phyloP scores from a whole-genome alignment of 1,284 basidiomycete genomes.

The Puccinia brachypodii region DNA sequence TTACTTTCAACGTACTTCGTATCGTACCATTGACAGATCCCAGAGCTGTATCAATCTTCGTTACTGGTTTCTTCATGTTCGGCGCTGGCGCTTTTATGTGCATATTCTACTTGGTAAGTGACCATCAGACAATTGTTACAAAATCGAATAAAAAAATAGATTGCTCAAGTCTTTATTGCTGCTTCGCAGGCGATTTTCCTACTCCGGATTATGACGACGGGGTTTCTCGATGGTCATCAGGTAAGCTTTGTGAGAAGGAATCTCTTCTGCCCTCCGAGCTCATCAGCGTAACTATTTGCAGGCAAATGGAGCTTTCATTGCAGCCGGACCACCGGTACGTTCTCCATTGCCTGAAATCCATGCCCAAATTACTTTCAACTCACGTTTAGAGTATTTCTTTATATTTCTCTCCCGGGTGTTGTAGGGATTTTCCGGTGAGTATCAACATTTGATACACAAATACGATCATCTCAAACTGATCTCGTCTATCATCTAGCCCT shows the following conservation, averaged over 20 bases:
- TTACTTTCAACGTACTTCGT: slow-evolving; percentile 22
- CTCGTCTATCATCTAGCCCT: neutral
- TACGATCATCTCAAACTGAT: neutral
- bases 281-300: neutral
- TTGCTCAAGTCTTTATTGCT: neutral
- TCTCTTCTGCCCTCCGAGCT: neutral
- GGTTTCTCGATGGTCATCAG: slow-evolving; percentile 37
- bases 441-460: neutral
- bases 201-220: slow-evolving; percentile 33
- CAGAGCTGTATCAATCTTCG: slow-evolving; percentile 15
- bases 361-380: neutral
- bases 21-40: slow-evolving; percentile 24
- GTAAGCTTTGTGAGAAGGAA: neutral
- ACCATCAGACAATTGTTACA: neutral
- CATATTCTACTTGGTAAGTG: slow-evolving; percentile 41
- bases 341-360: neutral
- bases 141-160: neutral
- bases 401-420: neutral
- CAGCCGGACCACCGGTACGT: slow-evolving; percentile 25
- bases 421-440: slow-evolving; percentile 29
- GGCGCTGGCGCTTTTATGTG: slow-evolving; percentile 38
- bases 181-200: slow-evolving; percentile 15
- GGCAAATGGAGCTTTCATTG: slow-evolving; percentile 43
- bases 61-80: slow-evolving; percentile 25
- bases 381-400: neutral